phyloP scores from a whole-genome alignment of 1,139 yeast species.

The Barnettozyma hawaiiensis region DNA sequence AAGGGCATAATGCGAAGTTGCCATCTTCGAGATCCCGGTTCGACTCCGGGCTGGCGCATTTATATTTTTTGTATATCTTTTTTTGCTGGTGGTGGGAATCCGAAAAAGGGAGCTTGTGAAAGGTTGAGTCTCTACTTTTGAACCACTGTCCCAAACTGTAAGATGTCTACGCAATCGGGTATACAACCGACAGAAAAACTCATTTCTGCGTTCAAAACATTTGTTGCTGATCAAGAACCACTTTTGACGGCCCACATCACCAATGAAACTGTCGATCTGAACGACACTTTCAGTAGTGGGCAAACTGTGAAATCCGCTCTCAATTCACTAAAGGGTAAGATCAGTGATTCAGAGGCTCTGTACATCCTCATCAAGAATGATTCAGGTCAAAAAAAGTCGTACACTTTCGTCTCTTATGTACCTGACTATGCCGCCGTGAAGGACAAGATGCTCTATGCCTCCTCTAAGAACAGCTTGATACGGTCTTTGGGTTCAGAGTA shows the following conservation, averaged over 20 bases:
- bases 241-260: constrained; percentile 33
- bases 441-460: constrained; percentile 89
- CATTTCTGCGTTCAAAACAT: constrained; percentile 37
- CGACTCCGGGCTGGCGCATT: constrained; percentile 46
- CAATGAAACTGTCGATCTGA: constrained; percentile 32
- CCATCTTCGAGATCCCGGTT: constrained; percentile 52
- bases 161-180: constrained; percentile 73
- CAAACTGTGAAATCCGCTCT: constrained; percentile 27
- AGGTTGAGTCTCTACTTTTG: no score
- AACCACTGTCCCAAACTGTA: no score
- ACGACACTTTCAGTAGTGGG: constrained; percentile 25
- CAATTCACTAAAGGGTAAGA: constrained; percentile 34
- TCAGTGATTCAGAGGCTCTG: constrained; percentile 48
- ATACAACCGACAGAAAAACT: constrained; percentile 48
- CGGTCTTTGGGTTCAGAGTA: constrained; percentile 66
- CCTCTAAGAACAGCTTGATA: constrained; percentile 71
- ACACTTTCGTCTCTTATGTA: constrained; percentile 70
- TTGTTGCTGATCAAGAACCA: constrained; percentile 27
- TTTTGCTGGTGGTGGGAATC: background rate
- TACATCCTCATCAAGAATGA: constrained; percentile 50
- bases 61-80: no score
- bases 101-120: no score
- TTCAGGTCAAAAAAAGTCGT: constrained; percentile 24
- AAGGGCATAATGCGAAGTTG: constrained; percentile 49
- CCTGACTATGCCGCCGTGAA: constrained; percentile 84